Evolutionary conservation across 148 eudicot genomes (phyloP).

Genomic region (Diospyros kaki): DNA sequence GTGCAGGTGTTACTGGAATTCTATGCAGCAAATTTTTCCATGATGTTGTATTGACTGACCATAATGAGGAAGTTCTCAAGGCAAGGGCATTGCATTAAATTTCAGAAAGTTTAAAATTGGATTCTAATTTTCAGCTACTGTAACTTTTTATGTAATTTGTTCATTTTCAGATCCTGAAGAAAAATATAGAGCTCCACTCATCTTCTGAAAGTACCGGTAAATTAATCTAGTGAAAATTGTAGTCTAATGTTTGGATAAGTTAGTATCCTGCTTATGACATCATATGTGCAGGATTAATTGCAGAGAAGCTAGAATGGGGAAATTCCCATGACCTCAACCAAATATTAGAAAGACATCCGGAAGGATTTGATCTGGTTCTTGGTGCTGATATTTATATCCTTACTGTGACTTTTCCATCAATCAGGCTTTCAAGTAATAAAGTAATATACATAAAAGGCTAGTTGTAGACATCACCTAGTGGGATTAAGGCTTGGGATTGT

Average conservation of each 20-base stretch:
- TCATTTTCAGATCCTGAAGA: slow-evolving; percentile 60
- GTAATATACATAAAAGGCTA: not conserved
- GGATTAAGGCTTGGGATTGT: too few species aligned
- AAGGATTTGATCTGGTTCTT: slow-evolving; percentile 87
- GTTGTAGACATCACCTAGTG: not conserved
- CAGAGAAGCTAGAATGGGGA: slow-evolving; percentile 92
- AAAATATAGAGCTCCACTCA: slow-evolving; percentile 65
- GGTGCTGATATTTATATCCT: slow-evolving; percentile 99
- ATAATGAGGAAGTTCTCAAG: slow-evolving; percentile 88
- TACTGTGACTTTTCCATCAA: not conserved
- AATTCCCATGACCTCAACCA: slow-evolving; percentile 50
- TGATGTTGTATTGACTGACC: slow-evolving; percentile 76
- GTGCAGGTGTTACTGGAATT: slow-evolving; percentile 77
- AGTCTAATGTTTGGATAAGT: slow-evolving; percentile 12
- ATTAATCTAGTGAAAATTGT: slow-evolving; percentile 16
- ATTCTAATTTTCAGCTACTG: not conserved
- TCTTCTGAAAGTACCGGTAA: slow-evolving; percentile 58
- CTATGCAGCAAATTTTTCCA: slow-evolving; percentile 79
- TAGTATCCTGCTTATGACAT: slow-evolving; percentile 2
- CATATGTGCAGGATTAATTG: slow-evolving; percentile 41
- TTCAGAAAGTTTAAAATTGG: not conserved
- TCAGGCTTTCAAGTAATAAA: slow-evolving; percentile 5
- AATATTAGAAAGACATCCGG: slow-evolving; percentile 45
- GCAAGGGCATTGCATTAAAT: slow-evolving; percentile 38
- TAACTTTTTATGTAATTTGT: slow-evolving; percentile 3